Conservation (phyloP, 164 flowering plant genomes). For the Liquidambar formosana region DNA sequence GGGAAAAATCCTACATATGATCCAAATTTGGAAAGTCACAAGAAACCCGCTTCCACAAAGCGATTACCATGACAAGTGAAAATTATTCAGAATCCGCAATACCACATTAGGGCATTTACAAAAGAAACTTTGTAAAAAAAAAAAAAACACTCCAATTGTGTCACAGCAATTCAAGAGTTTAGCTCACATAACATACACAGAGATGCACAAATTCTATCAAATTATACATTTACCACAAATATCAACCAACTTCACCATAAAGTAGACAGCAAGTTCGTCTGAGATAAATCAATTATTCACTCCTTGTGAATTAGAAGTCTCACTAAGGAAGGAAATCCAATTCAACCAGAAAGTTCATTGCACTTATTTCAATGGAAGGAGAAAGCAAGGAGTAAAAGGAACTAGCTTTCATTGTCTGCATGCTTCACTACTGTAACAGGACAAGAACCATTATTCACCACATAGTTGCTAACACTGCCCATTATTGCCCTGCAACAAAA, state of each 20-base stretch:
- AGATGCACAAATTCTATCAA: neutral
- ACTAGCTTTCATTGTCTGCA: slow-evolving; percentile 8
- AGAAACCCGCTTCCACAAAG: too few relatives aligned
- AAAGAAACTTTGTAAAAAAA: too few relatives aligned
- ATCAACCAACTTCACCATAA: neutral
- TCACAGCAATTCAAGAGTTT: neutral
- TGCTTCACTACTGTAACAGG: slow-evolving; percentile 92
- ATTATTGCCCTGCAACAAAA: slow-evolving; percentile 61
- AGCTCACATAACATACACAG: neutral
- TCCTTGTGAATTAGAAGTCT: too few relatives aligned
- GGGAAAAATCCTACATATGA: too few relatives aligned
- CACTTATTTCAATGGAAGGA: neutral
- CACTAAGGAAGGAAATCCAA: neutral
- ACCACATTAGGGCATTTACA: neutral
- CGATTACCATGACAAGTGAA: too few relatives aligned
- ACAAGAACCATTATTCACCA: slow-evolving; percentile 75
- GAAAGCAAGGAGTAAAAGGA: neutral
- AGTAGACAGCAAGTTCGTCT: slow-evolving; percentile 1
- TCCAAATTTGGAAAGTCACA: too few relatives aligned
- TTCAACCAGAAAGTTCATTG: neutral
- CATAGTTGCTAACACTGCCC: slow-evolving; percentile 92
- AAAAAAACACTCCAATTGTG: too few relatives aligned
- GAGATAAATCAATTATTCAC: neutral
- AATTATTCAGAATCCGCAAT: neutral
- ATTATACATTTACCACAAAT: neutral